Percentiles rank a stretch among this genome's conserved stretches.
Conservation (phyloP, 108 stramenopile genomes). For the Skeletonema tropicum region DNA sequence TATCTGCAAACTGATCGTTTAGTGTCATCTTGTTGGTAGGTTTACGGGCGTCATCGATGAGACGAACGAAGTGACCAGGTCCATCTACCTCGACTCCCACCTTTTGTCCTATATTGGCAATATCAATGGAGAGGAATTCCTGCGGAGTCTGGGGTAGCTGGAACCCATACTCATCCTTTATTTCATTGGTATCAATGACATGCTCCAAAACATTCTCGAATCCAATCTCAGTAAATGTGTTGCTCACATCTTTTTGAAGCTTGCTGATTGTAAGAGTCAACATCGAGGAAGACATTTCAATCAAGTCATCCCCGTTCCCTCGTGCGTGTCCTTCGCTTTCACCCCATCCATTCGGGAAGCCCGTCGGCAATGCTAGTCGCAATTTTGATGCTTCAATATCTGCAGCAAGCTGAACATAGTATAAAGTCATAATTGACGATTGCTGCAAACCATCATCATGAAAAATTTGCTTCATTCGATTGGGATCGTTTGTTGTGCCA, state of each 20-base stretch:
- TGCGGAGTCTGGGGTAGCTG: slow-evolving; percentile 40
- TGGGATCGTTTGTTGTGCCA: slow-evolving; percentile 55
- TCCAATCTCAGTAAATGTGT: slow-evolving; percentile 64
- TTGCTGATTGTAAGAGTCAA: slow-evolving; percentile 64
- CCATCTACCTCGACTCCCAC: slow-evolving; percentile 90
- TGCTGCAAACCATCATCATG: slow-evolving; percentile 45
- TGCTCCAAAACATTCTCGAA: slow-evolving; percentile 78
- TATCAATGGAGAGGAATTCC: slow-evolving; percentile 73
- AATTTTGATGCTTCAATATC: slow-evolving; percentile 58
- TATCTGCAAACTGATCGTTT: slow-evolving; percentile 25
- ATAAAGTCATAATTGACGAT: slow-evolving; percentile 48
- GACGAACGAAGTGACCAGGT: slow-evolving; percentile 74
- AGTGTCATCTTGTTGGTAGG: neutral
- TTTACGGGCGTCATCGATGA: slow-evolving; percentile 54
- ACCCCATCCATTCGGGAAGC: slow-evolving; percentile 76
- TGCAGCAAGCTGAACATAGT: slow-evolving; percentile 63
- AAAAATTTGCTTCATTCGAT: slow-evolving; percentile 35
- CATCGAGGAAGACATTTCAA: slow-evolving; percentile 45
- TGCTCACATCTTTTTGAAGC: slow-evolving; percentile 62
- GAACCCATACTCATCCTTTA: slow-evolving; percentile 51
- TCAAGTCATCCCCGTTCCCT: slow-evolving; percentile 33
- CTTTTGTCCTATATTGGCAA: slow-evolving; percentile 63
- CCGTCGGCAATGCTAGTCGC: slow-evolving; percentile 51
- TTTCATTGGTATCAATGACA: slow-evolving; percentile 57
- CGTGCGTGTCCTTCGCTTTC: slow-evolving; percentile 16